These are phyloP conservation scores for Jamesozyma gamospora DNA, from an alignment of 805 yeast genomes.

Conservation along the genomic window DNA sequence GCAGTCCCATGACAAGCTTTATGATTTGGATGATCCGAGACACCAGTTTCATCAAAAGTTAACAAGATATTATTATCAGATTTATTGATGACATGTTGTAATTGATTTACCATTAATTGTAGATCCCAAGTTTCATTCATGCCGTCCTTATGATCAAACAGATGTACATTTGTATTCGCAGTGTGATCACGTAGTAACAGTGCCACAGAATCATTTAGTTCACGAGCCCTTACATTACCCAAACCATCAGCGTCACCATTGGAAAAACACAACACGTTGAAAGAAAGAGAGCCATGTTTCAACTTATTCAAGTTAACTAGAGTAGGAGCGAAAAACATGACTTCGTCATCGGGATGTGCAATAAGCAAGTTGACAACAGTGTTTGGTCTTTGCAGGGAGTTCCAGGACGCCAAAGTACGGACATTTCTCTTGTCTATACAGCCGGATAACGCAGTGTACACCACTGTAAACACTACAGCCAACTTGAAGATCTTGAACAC, in stretches of 20 bases:
- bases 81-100: slow-evolving; percentile 4
- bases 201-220: slow-evolving; percentile 34
- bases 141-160: slow-evolving; percentile 50
- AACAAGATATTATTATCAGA: slow-evolving; percentile 30
- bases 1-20: slow-evolving; percentile 49
- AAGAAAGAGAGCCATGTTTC: slow-evolving; percentile 6
- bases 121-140: slow-evolving; percentile 59
- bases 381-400: not conserved
- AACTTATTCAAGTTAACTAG: slow-evolving; percentile 17
- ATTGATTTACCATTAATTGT: slow-evolving; percentile 13
- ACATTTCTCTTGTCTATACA: too few relatives aligned
- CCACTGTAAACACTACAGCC: too few relatives aligned
- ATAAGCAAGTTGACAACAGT: slow-evolving; percentile 38
- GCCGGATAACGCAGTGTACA: too few relatives aligned
- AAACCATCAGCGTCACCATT: slow-evolving; percentile 68
- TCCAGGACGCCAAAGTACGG: not conserved
- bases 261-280: slow-evolving; percentile 62
- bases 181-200: slow-evolving; percentile 11
- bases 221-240: slow-evolving; percentile 54
- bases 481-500: too few relatives aligned
- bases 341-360: slow-evolving; percentile 98
- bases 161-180: slow-evolving; percentile 9
- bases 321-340: slow-evolving; percentile 87
- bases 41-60: slow-evolving; percentile 76
- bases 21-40: slow-evolving; percentile 86